A percentile compares a stretch with the other conserved stretches of the same genome.
Conservation (phyloP, 2,329 filamentous ascomycete genomes). For the Tricladium varicosporioides region DNA sequence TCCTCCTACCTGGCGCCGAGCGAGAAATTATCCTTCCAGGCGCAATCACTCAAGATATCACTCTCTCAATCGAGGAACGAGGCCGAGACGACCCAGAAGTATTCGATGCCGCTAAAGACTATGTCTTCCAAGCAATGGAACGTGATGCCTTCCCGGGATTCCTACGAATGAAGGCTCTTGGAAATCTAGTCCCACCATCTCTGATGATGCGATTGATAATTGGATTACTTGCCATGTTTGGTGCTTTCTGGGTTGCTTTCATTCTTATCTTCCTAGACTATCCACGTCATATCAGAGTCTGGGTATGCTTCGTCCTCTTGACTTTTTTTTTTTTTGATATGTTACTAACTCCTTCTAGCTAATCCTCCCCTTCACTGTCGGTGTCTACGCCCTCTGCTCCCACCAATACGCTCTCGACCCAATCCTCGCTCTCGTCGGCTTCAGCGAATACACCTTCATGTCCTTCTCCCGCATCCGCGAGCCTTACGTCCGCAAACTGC, state of each 20-base stretch:
- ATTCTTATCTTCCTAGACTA: constrained; percentile 88
- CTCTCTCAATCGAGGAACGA: constrained; percentile 82
- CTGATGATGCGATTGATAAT: constrained; percentile 82
- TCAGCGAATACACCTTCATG: constrained; percentile 96
- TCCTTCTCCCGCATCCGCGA: constrained; percentile 85
- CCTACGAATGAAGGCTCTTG: constrained; percentile 88
- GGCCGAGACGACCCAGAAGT: constrained; percentile 95
- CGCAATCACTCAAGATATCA: constrained; percentile 82
- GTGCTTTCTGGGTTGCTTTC: constrained; percentile 90
- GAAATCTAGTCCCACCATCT: constrained; percentile 90
- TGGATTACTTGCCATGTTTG: constrained; percentile 84
- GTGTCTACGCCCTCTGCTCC: constrained; percentile 82
- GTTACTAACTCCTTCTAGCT: constrained; percentile 50
- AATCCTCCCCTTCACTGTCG: constrained; percentile 88
- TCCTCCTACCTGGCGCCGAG: constrained; percentile 90
- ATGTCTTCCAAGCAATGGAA: constrained; percentile 99
- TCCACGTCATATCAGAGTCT: constrained; percentile 71
- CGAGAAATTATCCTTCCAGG: constrained; percentile 92
- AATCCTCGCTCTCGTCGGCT: constrained; percentile 80
- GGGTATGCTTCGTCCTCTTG: constrained; percentile 60
- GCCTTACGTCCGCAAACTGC: constrained; percentile 82
- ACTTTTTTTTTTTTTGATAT: not conserved
- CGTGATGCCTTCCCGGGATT: constrained; percentile 98
- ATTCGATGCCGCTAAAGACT: constrained; percentile 96
- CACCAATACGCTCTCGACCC: constrained; percentile 97